Evolutionary conservation across 352 stramenopile genomes (phyloP), one percentile per base, ranked within the genome.

Genomic region (Globisporangium solare): DNA sequence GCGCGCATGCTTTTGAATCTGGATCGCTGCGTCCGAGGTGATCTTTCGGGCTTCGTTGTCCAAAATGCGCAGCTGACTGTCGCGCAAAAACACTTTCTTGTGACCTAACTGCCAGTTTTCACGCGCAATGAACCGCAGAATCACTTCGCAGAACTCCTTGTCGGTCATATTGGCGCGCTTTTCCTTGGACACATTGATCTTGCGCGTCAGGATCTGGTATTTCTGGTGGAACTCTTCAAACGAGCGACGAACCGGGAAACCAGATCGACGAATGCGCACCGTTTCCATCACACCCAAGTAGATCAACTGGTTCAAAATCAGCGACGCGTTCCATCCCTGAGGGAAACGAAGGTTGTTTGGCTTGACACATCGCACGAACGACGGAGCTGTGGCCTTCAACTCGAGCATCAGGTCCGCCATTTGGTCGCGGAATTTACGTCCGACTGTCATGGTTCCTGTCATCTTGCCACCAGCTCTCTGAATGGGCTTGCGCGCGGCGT

Each of bases 311-410:
- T 96, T 94, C 43, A 96, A 58, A 56, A 94, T 96, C 43, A 96
- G 51, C 32, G 80, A 70, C 6, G 86, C 83, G 43, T 96, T 96
- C 85, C 81, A 97, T 51, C 82, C 83, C 56, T 88, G 77, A 1
- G 79, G 88, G 58, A 92, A 94, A 6, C 81, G 84, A 39, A 94
- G 55, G 61, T 96, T 96, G 69, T 97, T 97, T 0, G 90, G 90
- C 71, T 97, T 97, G 18, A 97, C 87, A 52, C 89, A 97, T 6
- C 90, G 90, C 41, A 97, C 88, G 58, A 96, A 97, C 8, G 83
- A 92, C n/a, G 89, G 84, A 4, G 70, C 48, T 1, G 86, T 96
- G 3, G 79, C 82, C 52, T 88, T 88, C 0, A 96, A 64, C 59
- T 95, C 83, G 27, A 85, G 61, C 83, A 95, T 95, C 22, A 95